Evolutionary conservation across 2,329 filamentous ascomycete species (phyloP), one percentile per base, ranked within the genome.

Genomic region (Trichoderma breve): DNA sequence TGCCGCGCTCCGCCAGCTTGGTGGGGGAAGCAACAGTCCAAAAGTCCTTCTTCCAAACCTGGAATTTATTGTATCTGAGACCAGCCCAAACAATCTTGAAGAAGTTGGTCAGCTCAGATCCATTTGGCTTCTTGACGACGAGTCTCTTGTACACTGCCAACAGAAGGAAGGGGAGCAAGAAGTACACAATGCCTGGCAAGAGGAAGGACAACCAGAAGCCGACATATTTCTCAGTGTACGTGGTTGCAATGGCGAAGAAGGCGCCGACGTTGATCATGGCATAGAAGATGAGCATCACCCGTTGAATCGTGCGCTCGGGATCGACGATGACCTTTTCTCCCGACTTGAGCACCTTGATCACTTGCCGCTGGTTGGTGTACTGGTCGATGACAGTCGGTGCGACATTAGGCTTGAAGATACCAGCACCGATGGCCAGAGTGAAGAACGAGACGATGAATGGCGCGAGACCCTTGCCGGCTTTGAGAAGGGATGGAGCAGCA

Each of bases 371-470:
- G 15, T 72, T 62, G 21, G 51, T 55, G 34, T 72, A 72, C 55
- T 73, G 72, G 5, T 73, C 72, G 24, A 70, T 60, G 39, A 72
- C 65, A 9, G 55, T 70, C 9, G 70, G 65, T 15, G 70, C 61
- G 1, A 73, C 70, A 28, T 73, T 73, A 28, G 72, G 64, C 65
- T 73, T 73, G 65, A 73, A 72, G 70, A 69, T 70, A 7, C 72
- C 72, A 2, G 72, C 65, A 18, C 72, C 72, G 2, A 73, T 61
- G 21, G 64, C 70, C 26, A 73, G n/a, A 4, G 58, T 51, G 47
- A 73, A 69, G 24, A 73, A 69, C 3, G 72, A 71, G 36, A 72
- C 32, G 12, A 73, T 34, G 36, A 73, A 73, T 3, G 71, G 71
- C 11, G 71, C 68, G 32, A 73, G 39, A 14, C 71, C 71, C 15